These are phyloP conservation scores for Bryum argenteum DNA, from an alignment of 225 moss, liverwort and hornwort genomes.

Conservation along the genomic window DNA sequence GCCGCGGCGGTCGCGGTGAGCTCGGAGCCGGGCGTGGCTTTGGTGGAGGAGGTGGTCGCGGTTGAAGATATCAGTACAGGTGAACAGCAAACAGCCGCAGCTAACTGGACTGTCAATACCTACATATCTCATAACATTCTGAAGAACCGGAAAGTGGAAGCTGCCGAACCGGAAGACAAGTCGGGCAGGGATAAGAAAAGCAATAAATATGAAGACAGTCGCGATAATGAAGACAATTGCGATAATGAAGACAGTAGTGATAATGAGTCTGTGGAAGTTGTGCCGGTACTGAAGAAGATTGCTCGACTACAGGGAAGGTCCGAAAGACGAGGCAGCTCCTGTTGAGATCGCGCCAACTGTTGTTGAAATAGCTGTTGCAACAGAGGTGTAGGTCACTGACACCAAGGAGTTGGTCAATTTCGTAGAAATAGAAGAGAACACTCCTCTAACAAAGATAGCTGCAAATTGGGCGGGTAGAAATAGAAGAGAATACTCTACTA, in stretches of 20 bases:
- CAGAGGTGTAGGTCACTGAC: slow-evolving; percentile 17
- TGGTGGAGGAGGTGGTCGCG: no score
- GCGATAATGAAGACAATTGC: slow-evolving; percentile 53
- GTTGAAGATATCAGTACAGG: slow-evolving; percentile 77
- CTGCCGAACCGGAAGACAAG: slow-evolving; percentile 49
- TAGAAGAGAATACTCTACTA: no score
- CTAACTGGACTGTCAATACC: slow-evolving; percentile 88
- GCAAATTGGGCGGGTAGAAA: slow-evolving; percentile 88
- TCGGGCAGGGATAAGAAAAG: slow-evolving; percentile 34
- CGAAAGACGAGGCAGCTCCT: slow-evolving; percentile 21
- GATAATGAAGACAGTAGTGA: no score
- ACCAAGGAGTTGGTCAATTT: slow-evolving; percentile 34
- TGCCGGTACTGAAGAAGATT: slow-evolving; percentile 51
- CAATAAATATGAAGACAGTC: slow-evolving; percentile 38
- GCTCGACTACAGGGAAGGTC: slow-evolving; percentile 88
- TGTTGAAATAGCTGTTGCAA: slow-evolving; percentile 30
- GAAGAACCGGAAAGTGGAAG: slow-evolving; percentile 90
- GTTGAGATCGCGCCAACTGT: slow-evolving; percentile 7
- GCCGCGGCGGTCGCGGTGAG: no score
- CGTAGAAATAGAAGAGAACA: slow-evolving; percentile 42
- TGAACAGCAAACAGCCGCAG: slow-evolving; percentile 67
- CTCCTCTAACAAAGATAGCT: slow-evolving; percentile 42
- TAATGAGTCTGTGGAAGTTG: slow-evolving; percentile 41
- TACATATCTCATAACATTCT: slow-evolving; percentile 81
- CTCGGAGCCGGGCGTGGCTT: no score